Conservation (phyloP, 495 filamentous ascomycete genomes). For the Ramalina peruviana region DNA sequence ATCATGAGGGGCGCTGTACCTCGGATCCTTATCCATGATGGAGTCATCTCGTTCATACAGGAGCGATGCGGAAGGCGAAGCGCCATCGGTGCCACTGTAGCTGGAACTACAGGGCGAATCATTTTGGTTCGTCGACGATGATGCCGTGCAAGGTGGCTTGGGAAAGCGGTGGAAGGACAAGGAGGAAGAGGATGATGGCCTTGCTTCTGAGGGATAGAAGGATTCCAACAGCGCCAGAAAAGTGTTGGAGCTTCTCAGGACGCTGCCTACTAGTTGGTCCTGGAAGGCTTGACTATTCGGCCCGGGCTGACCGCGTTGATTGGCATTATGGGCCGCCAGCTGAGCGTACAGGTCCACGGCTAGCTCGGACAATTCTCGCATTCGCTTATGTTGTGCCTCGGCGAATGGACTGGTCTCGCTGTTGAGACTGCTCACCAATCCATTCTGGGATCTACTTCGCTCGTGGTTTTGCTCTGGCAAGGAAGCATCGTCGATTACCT, state of each 20-base stretch:
- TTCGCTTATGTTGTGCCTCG: no score
- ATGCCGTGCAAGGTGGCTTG: not conserved
- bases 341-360: no score
- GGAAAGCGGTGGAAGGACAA: not conserved
- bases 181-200: not conserved
- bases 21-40: not conserved
- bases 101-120: not conserved
- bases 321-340: no score
- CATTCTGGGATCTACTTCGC: no score
- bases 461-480: no score
- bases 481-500: no score
- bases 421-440: no score
- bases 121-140: not conserved
- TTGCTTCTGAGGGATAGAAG: not conserved
- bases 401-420: no score
- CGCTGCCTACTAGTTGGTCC: slow-evolving; percentile 1
- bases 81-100: not conserved
- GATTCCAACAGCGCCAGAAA: slow-evolving; percentile 4
- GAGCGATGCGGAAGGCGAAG: not conserved
- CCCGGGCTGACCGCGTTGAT: no score
- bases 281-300: not conserved
- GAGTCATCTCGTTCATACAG: not conserved
- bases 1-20: not conserved
- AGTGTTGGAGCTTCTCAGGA: slow-evolving; percentile 4
- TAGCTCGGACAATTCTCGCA: no score